Evolutionary conservation across 139 green algal genomes (phyloP), one percentile per base, ranked within the genome.

Genomic region (Raphidocelis subcapitata): DNA sequence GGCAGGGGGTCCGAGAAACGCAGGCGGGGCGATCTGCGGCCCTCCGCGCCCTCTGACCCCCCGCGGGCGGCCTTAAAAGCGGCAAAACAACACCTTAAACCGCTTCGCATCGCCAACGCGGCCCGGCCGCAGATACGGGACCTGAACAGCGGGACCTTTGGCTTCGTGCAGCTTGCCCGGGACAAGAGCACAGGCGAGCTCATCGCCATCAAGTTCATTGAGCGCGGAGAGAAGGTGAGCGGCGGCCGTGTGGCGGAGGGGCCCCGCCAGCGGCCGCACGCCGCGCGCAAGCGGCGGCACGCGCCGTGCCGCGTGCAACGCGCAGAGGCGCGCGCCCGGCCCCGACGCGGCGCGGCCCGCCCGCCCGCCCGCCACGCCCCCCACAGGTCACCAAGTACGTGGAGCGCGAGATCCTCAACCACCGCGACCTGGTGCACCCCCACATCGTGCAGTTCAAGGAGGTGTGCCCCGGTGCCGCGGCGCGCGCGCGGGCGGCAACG

Each of bases 371-470:
- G 8, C 8, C 41, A 12, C 41, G 8, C 41, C 8, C 41, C 41
- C 54, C 28, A 51, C 79, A 86, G 74, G 75, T 98, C 29, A 95
- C 92, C 60, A 94, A 97, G 66, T 98, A 98, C 81, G 94, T 98
- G 49, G 85, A 96, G 79, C 79, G 92, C 12, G 94, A 98, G 72
- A 97, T 98, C 68, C 62, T 97, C 29, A 98, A 98, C 65, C 94
- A 98, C 73, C 74, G 94, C 15, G 84, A 81, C 28, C 79, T 98
- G 29, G 83, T 93, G 54, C 94, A 98, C 72, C 94, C 94, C 10
- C 95, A 98, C 85, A 78, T 78, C 37, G 72, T 78, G 94, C 86
- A 92, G 65, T 98, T 98, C 81, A 92, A 78, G 63, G 72, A 78
- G 92, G 73, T 69, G 56, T 83, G 95, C 81, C 84, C 86, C 35